phyloP scores from a whole-genome alignment of 129 eudicot species.

The Centaurea solstitialis region DNA sequence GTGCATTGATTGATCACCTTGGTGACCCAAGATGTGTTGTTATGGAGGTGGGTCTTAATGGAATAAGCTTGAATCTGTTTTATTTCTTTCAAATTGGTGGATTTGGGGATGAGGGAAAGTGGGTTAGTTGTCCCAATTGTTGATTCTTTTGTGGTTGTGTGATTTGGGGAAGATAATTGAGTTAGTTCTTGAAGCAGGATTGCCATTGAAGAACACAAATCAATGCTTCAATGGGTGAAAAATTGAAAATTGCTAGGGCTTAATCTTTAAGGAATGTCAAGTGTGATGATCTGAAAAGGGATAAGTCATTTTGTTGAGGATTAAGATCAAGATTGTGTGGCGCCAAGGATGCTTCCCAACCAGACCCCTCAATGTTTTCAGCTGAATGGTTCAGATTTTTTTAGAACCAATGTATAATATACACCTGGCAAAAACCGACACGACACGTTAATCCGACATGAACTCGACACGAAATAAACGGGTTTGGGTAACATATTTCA shows the following conservation, averaged over 20 bases:
- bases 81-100: slow-evolving; percentile 39
- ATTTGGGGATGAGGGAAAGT: slow-evolving; percentile 41
- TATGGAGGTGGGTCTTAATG: slow-evolving; percentile 38
- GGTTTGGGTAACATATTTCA: no score
- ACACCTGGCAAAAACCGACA: no score
- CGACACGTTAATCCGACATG: no score
- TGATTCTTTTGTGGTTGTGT: slow-evolving; percentile 15
- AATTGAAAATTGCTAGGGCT: neutral
- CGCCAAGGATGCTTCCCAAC: neutral
- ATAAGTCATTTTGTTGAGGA: neutral
- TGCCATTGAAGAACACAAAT: slow-evolving; percentile 16
- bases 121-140: slow-evolving; percentile 13
- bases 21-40: slow-evolving; percentile 15
- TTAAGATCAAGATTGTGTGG: slow-evolving; percentile 18
- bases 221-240: neutral
- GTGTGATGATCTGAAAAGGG: neutral
- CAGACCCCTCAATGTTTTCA: neutral
- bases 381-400: neutral
- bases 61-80: slow-evolving; percentile 51
- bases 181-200: slow-evolving; percentile 10
- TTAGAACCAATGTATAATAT: no score
- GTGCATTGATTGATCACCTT: slow-evolving; percentile 41
- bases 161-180: slow-evolving; percentile 17
- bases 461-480: no score
- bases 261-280: neutral